Conservation (phyloP, 176 grass and related monocot species). For the Areca catechu region DNA sequence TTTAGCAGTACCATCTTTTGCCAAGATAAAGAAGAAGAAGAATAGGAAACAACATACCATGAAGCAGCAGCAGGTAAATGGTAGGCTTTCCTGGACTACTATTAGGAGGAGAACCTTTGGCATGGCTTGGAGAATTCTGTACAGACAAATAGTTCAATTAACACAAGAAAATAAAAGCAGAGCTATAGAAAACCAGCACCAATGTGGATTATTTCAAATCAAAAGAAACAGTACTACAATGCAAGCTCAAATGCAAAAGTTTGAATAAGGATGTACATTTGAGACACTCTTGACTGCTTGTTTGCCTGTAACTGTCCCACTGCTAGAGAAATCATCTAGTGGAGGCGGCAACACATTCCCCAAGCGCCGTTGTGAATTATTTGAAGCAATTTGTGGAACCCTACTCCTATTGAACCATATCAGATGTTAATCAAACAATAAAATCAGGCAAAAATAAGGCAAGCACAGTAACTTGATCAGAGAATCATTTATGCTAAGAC, state of each 20-base stretch:
- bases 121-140: slow-evolving; percentile 49
- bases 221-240: background rate
- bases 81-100: slow-evolving; percentile 63
- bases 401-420: slow-evolving; percentile 60
- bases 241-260: background rate
- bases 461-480: too few relatives aligned
- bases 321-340: slow-evolving; percentile 65
- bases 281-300: slow-evolving; percentile 49
- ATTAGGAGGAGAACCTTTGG: slow-evolving; percentile 59
- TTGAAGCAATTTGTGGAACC: slow-evolving; percentile 78
- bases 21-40: background rate
- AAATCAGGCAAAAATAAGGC: too few relatives aligned
- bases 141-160: slow-evolving; percentile 20
- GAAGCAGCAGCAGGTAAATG: slow-evolving; percentile 58
- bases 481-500: too few relatives aligned
- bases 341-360: slow-evolving; percentile 78
- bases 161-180: slow-evolving; percentile 20
- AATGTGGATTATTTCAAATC: background rate
- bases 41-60: slow-evolving; percentile 44
- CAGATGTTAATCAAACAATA: background rate
- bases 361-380: slow-evolving; percentile 57
- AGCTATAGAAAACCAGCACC: slow-evolving; percentile 16
- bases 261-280: slow-evolving; percentile 38
- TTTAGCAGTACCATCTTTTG: slow-evolving; percentile 19
- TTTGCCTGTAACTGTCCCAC: slow-evolving; percentile 40